Percentiles rank a stretch among this genome's conserved stretches.
These are phyloP conservation scores for Lomentospora prolificans DNA, from an alignment of 2,329 filamentous ascomycete species.

Conservation along the genomic window DNA sequence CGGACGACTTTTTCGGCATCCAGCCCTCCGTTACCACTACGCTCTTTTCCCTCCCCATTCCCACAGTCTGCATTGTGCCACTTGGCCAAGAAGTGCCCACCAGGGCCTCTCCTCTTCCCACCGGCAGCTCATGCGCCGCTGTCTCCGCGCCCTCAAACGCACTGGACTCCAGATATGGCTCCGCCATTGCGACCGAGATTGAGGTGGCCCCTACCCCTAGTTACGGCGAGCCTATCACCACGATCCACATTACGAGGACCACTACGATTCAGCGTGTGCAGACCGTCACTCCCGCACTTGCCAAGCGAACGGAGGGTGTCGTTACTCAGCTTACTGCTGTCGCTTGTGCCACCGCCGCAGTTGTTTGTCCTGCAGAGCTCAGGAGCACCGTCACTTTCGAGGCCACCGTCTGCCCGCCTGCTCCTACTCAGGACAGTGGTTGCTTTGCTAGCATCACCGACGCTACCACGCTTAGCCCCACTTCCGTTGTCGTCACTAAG, in stretches of 20 bases:
- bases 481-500: not conserved
- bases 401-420: not conserved
- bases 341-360: not conserved
- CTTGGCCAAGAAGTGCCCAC: not conserved
- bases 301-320: not conserved
- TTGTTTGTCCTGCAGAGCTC: slow-evolving; percentile 2
- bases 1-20: slow-evolving; percentile 3
- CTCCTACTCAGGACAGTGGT: not conserved
- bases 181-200: no score
- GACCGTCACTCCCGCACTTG: not conserved
- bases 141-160: not conserved
- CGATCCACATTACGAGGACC: not conserved
- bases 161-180: not conserved
- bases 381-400: slow-evolving; percentile 6
- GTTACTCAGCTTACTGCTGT: not conserved
- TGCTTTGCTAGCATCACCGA: slow-evolving; percentile 4
- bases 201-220: not conserved
- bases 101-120: not conserved
- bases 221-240: not conserved
- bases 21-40: slow-evolving; percentile 5
- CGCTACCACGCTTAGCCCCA: not conserved
- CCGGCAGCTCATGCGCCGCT: not conserved
- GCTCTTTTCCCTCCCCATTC: slow-evolving; percentile 3
- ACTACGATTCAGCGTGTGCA: not conserved
- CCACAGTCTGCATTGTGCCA: slow-evolving; percentile 2